Evolutionary conservation across 2,329 filamentous ascomycete genomes (phyloP).

Genomic region (Beauveria pseudobassiana): DNA sequence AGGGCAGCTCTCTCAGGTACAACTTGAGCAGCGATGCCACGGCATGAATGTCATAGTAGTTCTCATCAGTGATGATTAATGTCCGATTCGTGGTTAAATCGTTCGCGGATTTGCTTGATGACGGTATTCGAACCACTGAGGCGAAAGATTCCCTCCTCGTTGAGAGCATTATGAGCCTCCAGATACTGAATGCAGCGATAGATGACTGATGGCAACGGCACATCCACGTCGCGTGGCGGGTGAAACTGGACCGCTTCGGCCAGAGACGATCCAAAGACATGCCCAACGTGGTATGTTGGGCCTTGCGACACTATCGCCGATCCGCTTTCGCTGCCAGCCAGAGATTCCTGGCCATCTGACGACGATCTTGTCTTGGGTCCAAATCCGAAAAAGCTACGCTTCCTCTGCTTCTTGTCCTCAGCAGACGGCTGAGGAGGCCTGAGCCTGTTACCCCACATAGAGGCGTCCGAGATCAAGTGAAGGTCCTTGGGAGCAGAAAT

Average conservation of each 20-base stretch:
- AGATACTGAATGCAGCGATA: slow-evolving; percentile 95
- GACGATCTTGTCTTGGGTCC: slow-evolving; percentile 53
- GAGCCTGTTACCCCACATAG: slow-evolving; percentile 81
- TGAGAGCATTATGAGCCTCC: slow-evolving; percentile 68
- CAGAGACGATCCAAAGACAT: slow-evolving; percentile 79
- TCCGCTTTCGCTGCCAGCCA: slow-evolving; percentile 41
- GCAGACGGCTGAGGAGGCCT: slow-evolving; percentile 38
- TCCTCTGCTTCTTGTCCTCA: slow-evolving; percentile 75
- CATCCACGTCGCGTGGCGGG: slow-evolving; percentile 61
- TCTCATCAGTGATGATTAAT: slow-evolving; percentile 72
- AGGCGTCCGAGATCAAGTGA: slow-evolving; percentile 72
- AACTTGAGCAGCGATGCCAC: slow-evolving; percentile 90
- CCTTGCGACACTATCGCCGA: slow-evolving; percentile 30
- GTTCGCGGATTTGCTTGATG: slow-evolving; percentile 82
- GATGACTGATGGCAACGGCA: slow-evolving; percentile 82
- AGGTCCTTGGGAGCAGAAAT: slow-evolving; percentile 86
- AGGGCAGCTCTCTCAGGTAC: slow-evolving; percentile 86
- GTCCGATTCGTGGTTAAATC: slow-evolving; percentile 90
- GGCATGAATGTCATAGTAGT: slow-evolving; percentile 92
- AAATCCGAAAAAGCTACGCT: slow-evolving; percentile 69
- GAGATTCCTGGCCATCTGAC: slow-evolving; percentile 49
- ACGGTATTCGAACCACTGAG: slow-evolving; percentile 94
- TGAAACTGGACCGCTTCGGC: slow-evolving; percentile 81
- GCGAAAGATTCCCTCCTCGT: slow-evolving; percentile 93
- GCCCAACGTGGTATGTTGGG: slow-evolving; percentile 47